Conservation (phyloP, 306 rosid species). For the Vigna angularis region DNA sequence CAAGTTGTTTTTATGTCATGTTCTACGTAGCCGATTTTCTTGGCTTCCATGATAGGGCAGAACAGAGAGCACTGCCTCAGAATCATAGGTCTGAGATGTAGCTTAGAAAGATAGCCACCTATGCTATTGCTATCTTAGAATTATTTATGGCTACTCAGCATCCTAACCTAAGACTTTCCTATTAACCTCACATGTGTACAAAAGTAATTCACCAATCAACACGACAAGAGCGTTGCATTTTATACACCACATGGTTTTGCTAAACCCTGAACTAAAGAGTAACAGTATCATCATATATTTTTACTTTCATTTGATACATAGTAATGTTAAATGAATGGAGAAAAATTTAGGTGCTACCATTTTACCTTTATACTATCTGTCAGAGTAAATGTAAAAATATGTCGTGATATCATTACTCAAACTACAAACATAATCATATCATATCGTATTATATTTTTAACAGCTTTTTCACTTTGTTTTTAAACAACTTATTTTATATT, state of each 20-base stretch:
- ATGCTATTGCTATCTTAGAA: not conserved
- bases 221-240: not conserved
- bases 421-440: no score
- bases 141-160: not conserved
- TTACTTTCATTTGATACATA: no score
- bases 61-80: not conserved
- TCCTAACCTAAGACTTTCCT: not conserved
- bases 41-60: constrained; percentile 31
- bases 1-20: constrained; percentile 29
- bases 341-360: no score
- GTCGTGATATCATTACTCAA: no score
- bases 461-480: no score
- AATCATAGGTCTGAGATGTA: constrained; percentile 28
- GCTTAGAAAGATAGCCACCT: constrained; percentile 7
- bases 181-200: not conserved
- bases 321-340: no score
- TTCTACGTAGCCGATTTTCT: not conserved
- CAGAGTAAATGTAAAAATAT: no score
- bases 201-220: not conserved
- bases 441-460: no score
- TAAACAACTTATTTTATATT: no score
- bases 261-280: no score
- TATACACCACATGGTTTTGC: not conserved
- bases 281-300: no score
- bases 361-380: no score